Conservation (phyloP, 495 filamentous ascomycete species). For the Neurospora sublineolata region DNA sequence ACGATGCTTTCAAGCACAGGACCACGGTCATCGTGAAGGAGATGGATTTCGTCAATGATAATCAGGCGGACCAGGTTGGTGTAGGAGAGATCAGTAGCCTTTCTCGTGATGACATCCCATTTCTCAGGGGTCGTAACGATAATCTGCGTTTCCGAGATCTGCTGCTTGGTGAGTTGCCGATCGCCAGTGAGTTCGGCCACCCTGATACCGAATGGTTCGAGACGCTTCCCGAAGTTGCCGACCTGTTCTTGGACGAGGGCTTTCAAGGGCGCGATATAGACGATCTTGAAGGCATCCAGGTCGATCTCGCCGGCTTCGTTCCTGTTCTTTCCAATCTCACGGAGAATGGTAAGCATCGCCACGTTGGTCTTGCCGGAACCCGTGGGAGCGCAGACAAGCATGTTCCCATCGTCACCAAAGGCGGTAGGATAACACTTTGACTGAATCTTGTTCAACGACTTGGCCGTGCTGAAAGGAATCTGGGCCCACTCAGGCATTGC, state of each 20-base stretch:
- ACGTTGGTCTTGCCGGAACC: conserved; percentile 99
- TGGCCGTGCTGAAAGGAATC: conserved; percentile 63
- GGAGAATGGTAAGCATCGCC: conserved; percentile 90
- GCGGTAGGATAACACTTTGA: conserved; percentile 83
- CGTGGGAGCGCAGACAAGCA: conserved; percentile 94
- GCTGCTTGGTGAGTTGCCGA: conserved; percentile 95
- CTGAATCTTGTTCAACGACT: conserved; percentile 87
- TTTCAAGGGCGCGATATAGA: conserved; percentile 90
- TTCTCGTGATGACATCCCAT: conserved; percentile 97
- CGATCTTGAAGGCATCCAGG: conserved; percentile 93
- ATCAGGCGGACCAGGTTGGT: conserved; percentile 91
- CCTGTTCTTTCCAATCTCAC: conserved; percentile 92
- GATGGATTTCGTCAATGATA: conserved; percentile 95
- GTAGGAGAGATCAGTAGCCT: conserved; percentile 93
- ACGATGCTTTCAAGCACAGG: conserved; percentile 97
- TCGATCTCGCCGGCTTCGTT: conserved; percentile 83
- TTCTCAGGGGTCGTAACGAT: conserved; percentile 99
- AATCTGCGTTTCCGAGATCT: conserved; percentile 94
- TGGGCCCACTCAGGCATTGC: conserved; percentile 89
- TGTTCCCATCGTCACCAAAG: conserved; percentile 90
- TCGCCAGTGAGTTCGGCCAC: conserved; percentile 94
- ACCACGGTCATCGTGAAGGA: conserved; percentile 94
- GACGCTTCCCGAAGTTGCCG: conserved; percentile 84
- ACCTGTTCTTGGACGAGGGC: conserved; percentile 95
- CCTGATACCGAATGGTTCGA: conserved; percentile 82